These are phyloP conservation scores for Rubia occidens DNA, from an alignment of 305 asterid species.

Conservation along the genomic window DNA sequence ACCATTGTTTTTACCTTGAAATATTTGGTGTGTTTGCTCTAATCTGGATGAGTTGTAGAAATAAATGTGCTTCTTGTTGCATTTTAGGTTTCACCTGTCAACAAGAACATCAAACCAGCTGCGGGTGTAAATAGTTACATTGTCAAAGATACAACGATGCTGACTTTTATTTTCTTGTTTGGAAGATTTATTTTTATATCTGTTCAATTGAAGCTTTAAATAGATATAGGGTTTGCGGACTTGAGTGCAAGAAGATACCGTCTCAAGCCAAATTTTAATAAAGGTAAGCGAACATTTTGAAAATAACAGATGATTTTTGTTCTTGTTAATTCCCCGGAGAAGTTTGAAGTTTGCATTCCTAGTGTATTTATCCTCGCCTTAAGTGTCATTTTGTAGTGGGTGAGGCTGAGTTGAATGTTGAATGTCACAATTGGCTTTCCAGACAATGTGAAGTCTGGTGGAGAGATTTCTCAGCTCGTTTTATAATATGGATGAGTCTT, in stretches of 20 bases:
- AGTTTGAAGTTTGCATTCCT: neutral
- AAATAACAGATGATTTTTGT: neutral
- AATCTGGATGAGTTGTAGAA: neutral
- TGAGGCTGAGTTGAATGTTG: no score
- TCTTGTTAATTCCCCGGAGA: neutral
- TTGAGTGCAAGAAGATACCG: constrained; percentile 81
- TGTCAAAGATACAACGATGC: constrained; percentile 53
- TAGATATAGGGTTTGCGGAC: constrained; percentile 61
- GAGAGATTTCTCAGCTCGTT: no score
- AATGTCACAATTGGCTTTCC: no score
- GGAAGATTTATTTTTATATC: neutral
- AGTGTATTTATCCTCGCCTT: no score
- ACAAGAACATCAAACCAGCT: constrained; percentile 69
- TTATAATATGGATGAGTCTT: no score
- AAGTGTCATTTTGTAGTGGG: no score
- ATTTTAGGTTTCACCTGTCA: constrained; percentile 66
- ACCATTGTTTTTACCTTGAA: neutral
- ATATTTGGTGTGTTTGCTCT: neutral
- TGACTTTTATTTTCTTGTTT: constrained; percentile 10
- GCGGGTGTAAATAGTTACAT: constrained; percentile 54
- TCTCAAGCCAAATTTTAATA: constrained; percentile 73
- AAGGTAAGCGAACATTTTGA: constrained; percentile 38
- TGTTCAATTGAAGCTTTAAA: constrained; percentile 13
- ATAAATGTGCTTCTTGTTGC: constrained; percentile 20
- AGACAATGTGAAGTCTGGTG: no score